These are phyloP conservation scores for Apiotrichum veenhuisii DNA, from an alignment of 1,284 basidiomycete genomes.

Conservation along the genomic window DNA sequence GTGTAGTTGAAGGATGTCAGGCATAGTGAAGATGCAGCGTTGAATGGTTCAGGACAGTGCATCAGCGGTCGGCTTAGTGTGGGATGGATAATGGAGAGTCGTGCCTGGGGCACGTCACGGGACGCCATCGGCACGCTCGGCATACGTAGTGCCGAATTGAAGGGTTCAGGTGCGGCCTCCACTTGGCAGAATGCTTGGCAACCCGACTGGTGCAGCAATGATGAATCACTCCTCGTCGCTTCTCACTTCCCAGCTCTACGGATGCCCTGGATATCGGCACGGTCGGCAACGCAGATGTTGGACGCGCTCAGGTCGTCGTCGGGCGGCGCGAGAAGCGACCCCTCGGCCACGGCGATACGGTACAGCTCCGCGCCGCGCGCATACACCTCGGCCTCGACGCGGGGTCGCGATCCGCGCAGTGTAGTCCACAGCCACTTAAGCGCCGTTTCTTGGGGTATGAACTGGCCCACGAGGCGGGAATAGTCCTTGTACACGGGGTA, in stretches of 20 bases:
- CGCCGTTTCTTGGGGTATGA: conserved; percentile 59
- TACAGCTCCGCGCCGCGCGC: background rate
- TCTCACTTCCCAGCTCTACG: background rate
- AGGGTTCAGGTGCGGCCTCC: too few species aligned
- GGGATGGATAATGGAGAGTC: too few species aligned
- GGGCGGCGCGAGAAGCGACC: background rate
- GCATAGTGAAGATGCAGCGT: too few species aligned
- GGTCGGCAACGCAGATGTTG: background rate
- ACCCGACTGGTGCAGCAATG: too few species aligned
- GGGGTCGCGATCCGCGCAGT: conserved; percentile 7
- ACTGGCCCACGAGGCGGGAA: conserved; percentile 76
- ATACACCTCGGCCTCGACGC: conserved; percentile 6
- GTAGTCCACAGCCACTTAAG: conserved; percentile 42
- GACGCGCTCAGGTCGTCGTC: background rate
- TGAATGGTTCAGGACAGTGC: too few species aligned
- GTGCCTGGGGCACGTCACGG: too few species aligned
- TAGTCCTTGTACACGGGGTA: conserved; percentile 75
- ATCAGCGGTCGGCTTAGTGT: too few species aligned
- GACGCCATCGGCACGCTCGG: too few species aligned
- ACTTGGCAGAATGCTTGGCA: too few species aligned
- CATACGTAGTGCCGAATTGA: too few species aligned
- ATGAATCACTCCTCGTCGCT: background rate
- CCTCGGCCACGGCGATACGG: background rate
- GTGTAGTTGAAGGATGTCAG: too few species aligned
- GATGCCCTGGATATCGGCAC: background rate